phyloP scores from a whole-genome alignment of 2,329 filamentous ascomycete genomes.

The Fusarium dlaminii region DNA sequence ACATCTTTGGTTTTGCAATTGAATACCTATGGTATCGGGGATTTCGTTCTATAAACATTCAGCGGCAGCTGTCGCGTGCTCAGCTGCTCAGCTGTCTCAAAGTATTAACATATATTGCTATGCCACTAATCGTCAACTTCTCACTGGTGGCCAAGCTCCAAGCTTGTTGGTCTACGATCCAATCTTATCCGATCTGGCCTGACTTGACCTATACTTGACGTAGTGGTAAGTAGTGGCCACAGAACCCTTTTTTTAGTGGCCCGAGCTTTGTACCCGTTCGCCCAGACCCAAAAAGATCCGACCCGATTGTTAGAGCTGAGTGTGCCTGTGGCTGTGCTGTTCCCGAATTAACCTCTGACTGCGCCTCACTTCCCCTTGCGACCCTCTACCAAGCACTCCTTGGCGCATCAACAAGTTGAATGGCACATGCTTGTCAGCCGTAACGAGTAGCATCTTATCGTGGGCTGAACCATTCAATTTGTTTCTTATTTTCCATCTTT shows the following conservation, averaged over 20 bases:
- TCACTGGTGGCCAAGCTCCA: slow-evolving; percentile 32
- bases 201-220: slow-evolving; percentile 10
- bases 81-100: neutral
- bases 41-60: neutral
- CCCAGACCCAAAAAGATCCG: slow-evolving; percentile 9
- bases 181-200: slow-evolving; percentile 23
- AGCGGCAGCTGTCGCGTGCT: slow-evolving; percentile 13
- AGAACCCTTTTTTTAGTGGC: slow-evolving; percentile 35
- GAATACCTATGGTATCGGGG: neutral
- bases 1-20: slow-evolving; percentile 18
- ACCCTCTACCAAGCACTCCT: slow-evolving; percentile 9
- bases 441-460: slow-evolving; percentile 18
- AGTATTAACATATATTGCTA: neutral
- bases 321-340: slow-evolving; percentile 38
- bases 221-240: slow-evolving; percentile 17
- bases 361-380: slow-evolving; percentile 36
- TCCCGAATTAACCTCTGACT: slow-evolving; percentile 11
- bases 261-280: slow-evolving; percentile 23
- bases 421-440: slow-evolving; percentile 31
- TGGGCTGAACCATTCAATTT: slow-evolving; percentile 9
- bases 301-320: neutral
- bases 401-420: slow-evolving; percentile 12
- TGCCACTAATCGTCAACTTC: neutral
- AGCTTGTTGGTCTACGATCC: slow-evolving; percentile 14
- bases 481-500: slow-evolving; percentile 10